A percentile compares a stretch with the other conserved stretches of the same genome.
Evolutionary conservation across 495 filamentous ascomycete genomes (phyloP).

Genomic region (Aspergillus carlsbadensis): DNA sequence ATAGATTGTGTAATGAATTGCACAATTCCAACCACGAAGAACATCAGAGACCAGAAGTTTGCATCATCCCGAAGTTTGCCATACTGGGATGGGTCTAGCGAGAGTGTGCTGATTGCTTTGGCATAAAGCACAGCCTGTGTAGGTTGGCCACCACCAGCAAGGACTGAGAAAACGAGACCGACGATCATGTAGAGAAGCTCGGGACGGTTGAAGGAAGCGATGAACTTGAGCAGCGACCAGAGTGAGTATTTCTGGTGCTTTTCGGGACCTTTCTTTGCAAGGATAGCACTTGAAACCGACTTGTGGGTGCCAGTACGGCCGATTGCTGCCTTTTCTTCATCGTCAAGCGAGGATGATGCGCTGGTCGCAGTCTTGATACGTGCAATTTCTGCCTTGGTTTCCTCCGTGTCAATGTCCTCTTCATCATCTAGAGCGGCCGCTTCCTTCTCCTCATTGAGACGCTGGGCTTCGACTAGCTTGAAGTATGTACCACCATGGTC

Average conservation of each 20-base stretch:
- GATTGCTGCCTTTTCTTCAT: conserved; percentile 28
- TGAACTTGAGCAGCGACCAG: conserved; percentile 82
- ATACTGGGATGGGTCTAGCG: conserved; percentile 44
- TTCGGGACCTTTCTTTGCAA: conserved; percentile 54
- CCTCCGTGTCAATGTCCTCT: conserved; percentile 31
- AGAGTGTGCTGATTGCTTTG: conserved; percentile 73
- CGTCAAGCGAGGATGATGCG: conserved; percentile 18
- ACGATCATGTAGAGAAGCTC: conserved; percentile 74
- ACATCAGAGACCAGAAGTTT: conserved; percentile 93
- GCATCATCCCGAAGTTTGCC: conserved; percentile 60
- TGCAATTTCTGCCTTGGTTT: conserved; percentile 25
- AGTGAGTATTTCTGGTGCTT: conserved; percentile 61
- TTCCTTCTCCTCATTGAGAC: conserved; percentile 67
- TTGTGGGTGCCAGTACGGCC: conserved; percentile 58
- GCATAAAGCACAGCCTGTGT: conserved; percentile 88
- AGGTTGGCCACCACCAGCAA: conserved; percentile 83
- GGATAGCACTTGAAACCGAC: conserved; percentile 72
- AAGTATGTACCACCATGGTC: conserved; percentile 62
- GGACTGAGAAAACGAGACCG: conserved; percentile 73
- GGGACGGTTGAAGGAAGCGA: conserved; percentile 74
- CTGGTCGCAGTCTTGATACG: conserved; percentile 34
- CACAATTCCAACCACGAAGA: conserved; percentile 83
- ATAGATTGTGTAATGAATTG: conserved; percentile 66
- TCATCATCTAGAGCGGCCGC: conserved; percentile 38
- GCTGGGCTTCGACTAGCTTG: conserved; percentile 76